Evolutionary conservation across 73 alveolate species (phyloP).

Genomic region (Durusdinium trenchii): DNA sequence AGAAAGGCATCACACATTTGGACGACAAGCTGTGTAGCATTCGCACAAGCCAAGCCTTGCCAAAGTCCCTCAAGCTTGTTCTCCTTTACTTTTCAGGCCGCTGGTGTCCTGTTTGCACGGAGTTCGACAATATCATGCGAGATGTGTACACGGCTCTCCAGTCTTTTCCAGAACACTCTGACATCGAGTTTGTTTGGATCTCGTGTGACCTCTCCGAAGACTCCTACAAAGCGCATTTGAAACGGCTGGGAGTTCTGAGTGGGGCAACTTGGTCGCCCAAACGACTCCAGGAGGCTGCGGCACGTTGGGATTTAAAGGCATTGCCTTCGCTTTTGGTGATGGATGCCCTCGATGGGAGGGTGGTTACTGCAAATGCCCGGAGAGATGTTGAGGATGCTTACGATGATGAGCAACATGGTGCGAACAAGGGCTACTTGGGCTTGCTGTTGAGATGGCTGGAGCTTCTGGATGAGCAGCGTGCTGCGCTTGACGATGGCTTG

Average conservation of each 20-base stretch:
- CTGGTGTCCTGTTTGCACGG: constrained; percentile 79
- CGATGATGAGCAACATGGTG: constrained; percentile 19
- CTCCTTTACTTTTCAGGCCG: constrained; percentile 66
- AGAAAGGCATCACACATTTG: not conserved
- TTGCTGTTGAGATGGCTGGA: constrained; percentile 54
- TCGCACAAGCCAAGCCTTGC: constrained; percentile 26
- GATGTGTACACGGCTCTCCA: constrained; percentile 46
- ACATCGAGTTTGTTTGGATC: constrained; percentile 63
- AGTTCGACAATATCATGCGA: constrained; percentile 48
- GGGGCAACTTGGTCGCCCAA: constrained; percentile 60
- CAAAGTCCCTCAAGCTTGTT: constrained; percentile 1
- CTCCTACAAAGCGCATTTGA: constrained; percentile 46
- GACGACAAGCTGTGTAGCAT: constrained; percentile 48
- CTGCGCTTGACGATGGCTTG: constrained; percentile 72
- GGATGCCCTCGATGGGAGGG: constrained; percentile 73
- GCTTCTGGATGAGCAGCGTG: constrained; percentile 72
- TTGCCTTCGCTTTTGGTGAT: constrained; percentile 52
- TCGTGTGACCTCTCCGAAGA: constrained; percentile 68
- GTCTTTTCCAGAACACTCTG: constrained; percentile 27
- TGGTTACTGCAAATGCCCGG: constrained; percentile 49
- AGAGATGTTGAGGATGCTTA: constrained; percentile 68
- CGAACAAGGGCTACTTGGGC: not conserved
- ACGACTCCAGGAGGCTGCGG: constrained; percentile 49
- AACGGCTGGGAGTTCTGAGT: constrained; percentile 32
- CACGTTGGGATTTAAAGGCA: constrained; percentile 43